phyloP scores from a whole-genome alignment of 23 red algal species.

The Pyropia haitanensis region DNA sequence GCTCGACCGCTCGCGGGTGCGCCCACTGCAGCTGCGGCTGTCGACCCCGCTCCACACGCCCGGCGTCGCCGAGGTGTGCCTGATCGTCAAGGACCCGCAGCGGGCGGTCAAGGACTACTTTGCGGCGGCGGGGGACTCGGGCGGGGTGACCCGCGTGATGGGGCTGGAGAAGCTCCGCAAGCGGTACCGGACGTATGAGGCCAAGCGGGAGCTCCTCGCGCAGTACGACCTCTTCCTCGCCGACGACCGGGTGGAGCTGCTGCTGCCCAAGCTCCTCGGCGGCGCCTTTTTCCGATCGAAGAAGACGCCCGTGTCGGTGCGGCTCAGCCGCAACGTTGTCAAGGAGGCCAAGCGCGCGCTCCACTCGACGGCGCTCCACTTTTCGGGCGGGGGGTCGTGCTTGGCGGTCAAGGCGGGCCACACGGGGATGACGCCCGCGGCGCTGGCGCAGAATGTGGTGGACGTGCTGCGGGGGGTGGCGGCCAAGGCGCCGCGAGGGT shows the following conservation, averaged over 20 bases:
- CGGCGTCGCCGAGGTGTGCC: slow-evolving; percentile 46
- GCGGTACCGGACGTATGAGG: slow-evolving; percentile 66
- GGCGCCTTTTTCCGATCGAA: slow-evolving; percentile 45
- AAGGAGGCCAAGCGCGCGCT: slow-evolving; percentile 21
- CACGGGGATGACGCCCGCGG: slow-evolving; percentile 7
- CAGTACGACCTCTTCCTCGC: slow-evolving; percentile 77
- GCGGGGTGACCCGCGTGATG: slow-evolving; percentile 56
- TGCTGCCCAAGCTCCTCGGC: slow-evolving; percentile 69
- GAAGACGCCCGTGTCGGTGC: slow-evolving; percentile 31
- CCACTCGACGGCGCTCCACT: slow-evolving; percentile 18
- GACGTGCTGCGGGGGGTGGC: slow-evolving; percentile 16
- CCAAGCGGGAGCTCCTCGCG: slow-evolving; percentile 38
- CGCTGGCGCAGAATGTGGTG: slow-evolving; percentile 38
- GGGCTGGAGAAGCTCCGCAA: slow-evolving; percentile 56
- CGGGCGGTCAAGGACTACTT: slow-evolving; percentile 63
- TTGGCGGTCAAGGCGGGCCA: slow-evolving; percentile 19
- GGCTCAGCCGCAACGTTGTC: slow-evolving; percentile 23
- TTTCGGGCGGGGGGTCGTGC: slow-evolving; percentile 41
- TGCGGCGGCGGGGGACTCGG: slow-evolving; percentile 8
- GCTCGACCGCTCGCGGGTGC: no score
- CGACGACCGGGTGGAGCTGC: slow-evolving; percentile 53
- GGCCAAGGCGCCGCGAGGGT: slow-evolving; percentile 17
- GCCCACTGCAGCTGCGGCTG: no score
- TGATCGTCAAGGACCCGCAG: slow-evolving; percentile 83
- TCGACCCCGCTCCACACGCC: slow-evolving; percentile 9